Percentiles rank a stretch among this genome's conserved stretches.
phyloP scores from a whole-genome alignment of 495 filamentous ascomycete genomes.

The Annulohypoxylon stygium region DNA sequence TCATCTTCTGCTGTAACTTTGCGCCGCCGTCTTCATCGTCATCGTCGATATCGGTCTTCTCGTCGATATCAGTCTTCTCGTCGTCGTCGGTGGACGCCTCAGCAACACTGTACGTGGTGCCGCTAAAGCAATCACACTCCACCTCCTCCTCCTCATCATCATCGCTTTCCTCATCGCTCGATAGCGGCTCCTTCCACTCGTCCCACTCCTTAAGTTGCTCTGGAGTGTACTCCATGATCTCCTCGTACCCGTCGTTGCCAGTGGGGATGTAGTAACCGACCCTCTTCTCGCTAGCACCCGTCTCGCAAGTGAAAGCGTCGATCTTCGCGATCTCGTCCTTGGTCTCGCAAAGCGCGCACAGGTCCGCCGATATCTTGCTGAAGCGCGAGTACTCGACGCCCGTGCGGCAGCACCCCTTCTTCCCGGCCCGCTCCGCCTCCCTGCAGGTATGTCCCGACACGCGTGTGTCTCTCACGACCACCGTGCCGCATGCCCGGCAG shows the following conservation, averaged over 20 bases:
- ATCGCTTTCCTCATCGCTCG: constrained; percentile 3
- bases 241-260: background rate
- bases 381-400: constrained; percentile 38
- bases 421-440: constrained; percentile 14
- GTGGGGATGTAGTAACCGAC: background rate
- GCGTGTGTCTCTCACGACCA: constrained; percentile 17
- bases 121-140: background rate
- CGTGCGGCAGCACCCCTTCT: constrained; percentile 37
- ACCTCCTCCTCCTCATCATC: constrained; percentile 1
- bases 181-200: background rate
- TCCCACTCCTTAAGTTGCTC: background rate
- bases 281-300: constrained; percentile 6
- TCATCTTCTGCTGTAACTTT: background rate
- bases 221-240: constrained; percentile 1
- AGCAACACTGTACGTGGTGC: background rate
- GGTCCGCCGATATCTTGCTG: constrained; percentile 17
- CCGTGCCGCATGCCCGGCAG: constrained; percentile 28
- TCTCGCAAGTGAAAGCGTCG: constrained; percentile 13
- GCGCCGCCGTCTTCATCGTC: constrained; percentile 1
- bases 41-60: background rate
- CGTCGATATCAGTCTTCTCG: background rate
- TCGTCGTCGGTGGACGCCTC: background rate
- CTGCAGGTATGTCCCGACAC: constrained; percentile 42
- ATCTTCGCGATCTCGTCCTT: background rate
- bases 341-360: constrained; percentile 45